Evolutionary conservation across 2,329 filamentous ascomycete genomes (phyloP).

Genomic region (Didymella lethalis): DNA sequence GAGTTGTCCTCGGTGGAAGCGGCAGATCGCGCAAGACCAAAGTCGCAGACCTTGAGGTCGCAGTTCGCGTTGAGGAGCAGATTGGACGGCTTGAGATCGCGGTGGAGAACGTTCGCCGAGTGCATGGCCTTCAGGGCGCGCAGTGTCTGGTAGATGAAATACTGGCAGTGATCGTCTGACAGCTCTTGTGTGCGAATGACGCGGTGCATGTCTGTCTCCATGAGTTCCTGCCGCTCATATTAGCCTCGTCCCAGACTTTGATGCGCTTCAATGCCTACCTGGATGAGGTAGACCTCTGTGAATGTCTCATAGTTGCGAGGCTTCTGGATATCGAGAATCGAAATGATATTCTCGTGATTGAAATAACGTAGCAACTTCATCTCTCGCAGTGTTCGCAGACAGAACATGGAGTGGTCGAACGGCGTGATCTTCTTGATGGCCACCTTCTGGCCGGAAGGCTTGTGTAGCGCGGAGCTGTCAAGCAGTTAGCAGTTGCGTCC

Average conservation of each 20-base stretch:
- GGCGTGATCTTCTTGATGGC: constrained; percentile 99
- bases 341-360: constrained; percentile 99
- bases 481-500: constrained; percentile 29
- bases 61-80: constrained; percentile 97
- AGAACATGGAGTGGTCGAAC: constrained; percentile 99
- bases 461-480: constrained; percentile 90
- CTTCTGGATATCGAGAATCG: constrained; percentile 98
- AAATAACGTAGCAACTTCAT: constrained; percentile 99
- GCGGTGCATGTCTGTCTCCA: constrained; percentile 99
- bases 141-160: constrained; percentile 99
- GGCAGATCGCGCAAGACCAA: constrained; percentile 92
- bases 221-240: constrained; percentile 75
- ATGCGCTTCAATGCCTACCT: constrained; percentile 62
- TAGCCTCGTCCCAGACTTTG: constrained; percentile 8
- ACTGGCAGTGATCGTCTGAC: constrained; percentile 99
- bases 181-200: constrained; percentile 98
- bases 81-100: constrained; percentile 97
- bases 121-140: constrained; percentile 99
- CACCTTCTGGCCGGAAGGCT: constrained; percentile 97
- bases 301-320: constrained; percentile 95
- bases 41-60: constrained; percentile 98
- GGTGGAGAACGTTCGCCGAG: constrained; percentile 96
- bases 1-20: constrained; percentile 99
- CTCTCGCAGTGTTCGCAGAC: constrained; percentile 91
- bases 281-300: constrained; percentile 97